Base-by-base conservation (phyloP, 495 filamentous ascomycete species). In the Neurospora sp. region DNA sequence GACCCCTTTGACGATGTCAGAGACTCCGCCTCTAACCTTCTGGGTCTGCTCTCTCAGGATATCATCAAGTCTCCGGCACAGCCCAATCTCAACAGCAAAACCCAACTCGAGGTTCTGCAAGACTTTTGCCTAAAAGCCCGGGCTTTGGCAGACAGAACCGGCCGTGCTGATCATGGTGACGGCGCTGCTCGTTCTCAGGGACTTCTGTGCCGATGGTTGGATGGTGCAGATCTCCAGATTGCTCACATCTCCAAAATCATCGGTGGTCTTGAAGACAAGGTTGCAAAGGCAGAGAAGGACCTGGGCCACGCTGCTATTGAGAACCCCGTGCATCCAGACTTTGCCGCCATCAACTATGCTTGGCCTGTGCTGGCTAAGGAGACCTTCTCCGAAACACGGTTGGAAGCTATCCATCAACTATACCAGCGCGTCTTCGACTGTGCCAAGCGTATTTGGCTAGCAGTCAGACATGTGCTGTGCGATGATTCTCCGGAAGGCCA, bases 1-100 rank as follows among this genome's bases (percentile, higher is more conserved):
- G 91, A 98, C 77, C 92, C 95, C 0, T 99, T 95, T 76, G 96
- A 99, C 73, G 96, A 99, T 82, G 91, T 98, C 12, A 87, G 96
- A 73, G 88, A 87, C 46, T 83, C 83, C 2, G 88, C 96, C 8
- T 80, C 89, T 0, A 82, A 83, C 7, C 81, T 93, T 18, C 73
- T 97, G 37, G 86, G 85, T 71, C 74, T 82, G 37, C 73, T 82
- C 27, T 78, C 76, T 48, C 78, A 73, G 20, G 82, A 79, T 71
- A 74, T 71, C 18, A 77, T 69, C 53, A 75, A 73, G 53, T 46
- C 70, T 16, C 70, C 66, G 8, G 10, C 20, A 6, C 9, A 8
- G 37, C 70, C 61, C 9, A 74, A 72, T 42, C 68, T 71, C 0
- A 66, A 70, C 12, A 70, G 74, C 71, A 5, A 42, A 16, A 76